These are phyloP conservation scores for Backusella australiensis DNA, from an alignment of 192 early-diverging fungal species.

Conservation along the genomic window DNA sequence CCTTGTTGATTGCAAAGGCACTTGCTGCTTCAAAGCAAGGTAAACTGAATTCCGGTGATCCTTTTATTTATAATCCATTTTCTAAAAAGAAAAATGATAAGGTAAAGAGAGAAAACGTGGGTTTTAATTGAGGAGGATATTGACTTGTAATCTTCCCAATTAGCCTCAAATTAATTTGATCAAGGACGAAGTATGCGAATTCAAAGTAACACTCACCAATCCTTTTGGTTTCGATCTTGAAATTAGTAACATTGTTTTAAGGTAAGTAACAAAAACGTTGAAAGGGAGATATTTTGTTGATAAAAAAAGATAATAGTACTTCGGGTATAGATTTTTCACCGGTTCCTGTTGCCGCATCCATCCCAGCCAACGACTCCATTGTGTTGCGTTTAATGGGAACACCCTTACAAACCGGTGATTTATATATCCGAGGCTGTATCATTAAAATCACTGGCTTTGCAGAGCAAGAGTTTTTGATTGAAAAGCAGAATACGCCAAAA, in stretches of 20 bases:
- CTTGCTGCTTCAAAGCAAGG: slow-evolving; percentile 25
- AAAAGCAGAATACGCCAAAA: background rate
- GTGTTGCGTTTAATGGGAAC: slow-evolving; percentile 61
- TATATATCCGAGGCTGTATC: slow-evolving; percentile 62
- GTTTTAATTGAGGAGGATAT: background rate
- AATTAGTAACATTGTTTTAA: slow-evolving; percentile 60
- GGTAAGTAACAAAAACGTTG: slow-evolving; percentile 31
- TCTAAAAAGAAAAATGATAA: slow-evolving; percentile 47
- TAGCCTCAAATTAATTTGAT: slow-evolving; percentile 50
- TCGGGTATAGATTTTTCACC: slow-evolving; percentile 61
- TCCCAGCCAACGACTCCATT: slow-evolving; percentile 61
- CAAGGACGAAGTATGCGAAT: slow-evolving; percentile 63
- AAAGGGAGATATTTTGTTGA: too few species aligned
- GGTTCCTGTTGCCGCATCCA: slow-evolving; percentile 50
- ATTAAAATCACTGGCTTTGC: slow-evolving; percentile 55
- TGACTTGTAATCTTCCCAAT: background rate
- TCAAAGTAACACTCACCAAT: slow-evolving; percentile 71
- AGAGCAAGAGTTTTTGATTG: slow-evolving; percentile 54
- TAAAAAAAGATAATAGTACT: slow-evolving; percentile 41
- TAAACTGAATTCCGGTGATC: slow-evolving; percentile 35
- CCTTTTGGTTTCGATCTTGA: slow-evolving; percentile 82
- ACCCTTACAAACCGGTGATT: slow-evolving; percentile 57
- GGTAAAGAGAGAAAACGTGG: slow-evolving; percentile 3
- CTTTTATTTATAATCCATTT: slow-evolving; percentile 83
- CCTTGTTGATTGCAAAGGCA: slow-evolving; percentile 28